These are phyloP conservation scores for Pseudocercospora musae DNA, from an alignment of 2,329 filamentous ascomycete genomes.

Conservation along the genomic window DNA sequence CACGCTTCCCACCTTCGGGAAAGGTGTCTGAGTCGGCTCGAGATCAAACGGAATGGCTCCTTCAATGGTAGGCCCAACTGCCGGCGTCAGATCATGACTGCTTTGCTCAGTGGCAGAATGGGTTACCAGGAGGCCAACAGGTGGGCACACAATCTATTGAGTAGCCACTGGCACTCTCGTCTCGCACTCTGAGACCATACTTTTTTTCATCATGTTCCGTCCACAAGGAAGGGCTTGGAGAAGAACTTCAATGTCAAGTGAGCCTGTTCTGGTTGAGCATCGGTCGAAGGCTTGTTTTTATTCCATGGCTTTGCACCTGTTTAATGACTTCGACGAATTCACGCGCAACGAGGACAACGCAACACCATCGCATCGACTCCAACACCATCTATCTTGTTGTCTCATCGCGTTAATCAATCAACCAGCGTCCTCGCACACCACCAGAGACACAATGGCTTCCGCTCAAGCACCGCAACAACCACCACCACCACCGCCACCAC, in stretches of 20 bases:
- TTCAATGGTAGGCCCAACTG: too few species aligned
- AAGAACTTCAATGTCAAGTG: not conserved
- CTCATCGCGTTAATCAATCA: not conserved
- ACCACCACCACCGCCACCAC: not conserved
- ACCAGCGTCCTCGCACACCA: not conserved
- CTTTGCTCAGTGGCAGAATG: too few species aligned
- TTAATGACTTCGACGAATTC: not conserved
- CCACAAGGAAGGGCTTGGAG: not conserved
- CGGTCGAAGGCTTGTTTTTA: not conserved
- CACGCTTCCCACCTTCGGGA: too few species aligned
- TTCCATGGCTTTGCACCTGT: not conserved
- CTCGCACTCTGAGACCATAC: not conserved
- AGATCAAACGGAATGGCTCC: too few species aligned
- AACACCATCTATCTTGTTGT: not conserved
- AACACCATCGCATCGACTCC: not conserved
- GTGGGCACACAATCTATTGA: too few species aligned
- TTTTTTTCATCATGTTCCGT: not conserved
- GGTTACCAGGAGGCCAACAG: too few species aligned
- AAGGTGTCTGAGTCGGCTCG: too few species aligned
- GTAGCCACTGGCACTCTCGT: too few species aligned
- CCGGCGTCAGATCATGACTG: too few species aligned
- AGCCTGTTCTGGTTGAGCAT: not conserved
- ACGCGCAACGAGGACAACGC: not conserved
- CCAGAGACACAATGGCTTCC: not conserved
- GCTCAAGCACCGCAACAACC: not conserved